These are phyloP conservation scores for Phoma sp. DNA, from an alignment of 2,329 filamentous ascomycete genomes.

Conservation along the genomic window DNA sequence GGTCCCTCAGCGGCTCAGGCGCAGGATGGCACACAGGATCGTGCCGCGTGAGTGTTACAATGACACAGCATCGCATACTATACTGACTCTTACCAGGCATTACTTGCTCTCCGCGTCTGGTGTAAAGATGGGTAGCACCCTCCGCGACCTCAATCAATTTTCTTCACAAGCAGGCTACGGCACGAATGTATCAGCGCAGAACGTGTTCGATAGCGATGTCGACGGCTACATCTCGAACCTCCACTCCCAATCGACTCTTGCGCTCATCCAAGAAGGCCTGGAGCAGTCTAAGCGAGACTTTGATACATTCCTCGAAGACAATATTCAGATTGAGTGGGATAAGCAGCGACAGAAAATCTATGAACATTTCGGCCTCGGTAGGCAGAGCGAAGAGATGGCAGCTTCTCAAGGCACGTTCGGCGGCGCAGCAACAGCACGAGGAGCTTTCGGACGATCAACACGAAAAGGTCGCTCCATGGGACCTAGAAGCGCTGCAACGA, in stretches of 20 bases:
- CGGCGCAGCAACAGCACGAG: conserved; percentile 37
- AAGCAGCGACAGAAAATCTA: conserved; percentile 92
- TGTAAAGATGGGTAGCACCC: conserved; percentile 82
- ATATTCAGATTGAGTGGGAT: conserved; percentile 95
- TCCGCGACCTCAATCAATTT: conserved; percentile 85
- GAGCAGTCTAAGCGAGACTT: conserved; percentile 90
- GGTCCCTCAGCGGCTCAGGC: conserved; percentile 63
- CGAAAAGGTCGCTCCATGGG: conserved; percentile 51
- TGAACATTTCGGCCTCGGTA: conserved; percentile 87
- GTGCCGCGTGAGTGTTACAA: conserved; percentile 58
- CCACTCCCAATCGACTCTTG: conserved; percentile 87
- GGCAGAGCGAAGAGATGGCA: conserved; percentile 50
- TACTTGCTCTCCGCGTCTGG: conserved; percentile 93
- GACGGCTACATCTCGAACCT: conserved; percentile 82
- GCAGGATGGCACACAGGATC: conserved; percentile 49
- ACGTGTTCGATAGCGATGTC: conserved; percentile 60
- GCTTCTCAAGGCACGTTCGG: conserved; percentile 46
- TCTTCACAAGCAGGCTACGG: conserved; percentile 71
- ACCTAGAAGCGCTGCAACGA: conserved; percentile 41
- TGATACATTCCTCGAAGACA: conserved; percentile 91
- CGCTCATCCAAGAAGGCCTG: conserved; percentile 90
- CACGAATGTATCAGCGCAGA: conserved; percentile 44
- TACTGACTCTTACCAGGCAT: conserved; percentile 64
- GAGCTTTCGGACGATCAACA: conserved; percentile 61
- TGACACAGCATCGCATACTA: not conserved